These are phyloP conservation scores for Lipomyces yamadae DNA, from an alignment of 805 yeast species.

Conservation along the genomic window DNA sequence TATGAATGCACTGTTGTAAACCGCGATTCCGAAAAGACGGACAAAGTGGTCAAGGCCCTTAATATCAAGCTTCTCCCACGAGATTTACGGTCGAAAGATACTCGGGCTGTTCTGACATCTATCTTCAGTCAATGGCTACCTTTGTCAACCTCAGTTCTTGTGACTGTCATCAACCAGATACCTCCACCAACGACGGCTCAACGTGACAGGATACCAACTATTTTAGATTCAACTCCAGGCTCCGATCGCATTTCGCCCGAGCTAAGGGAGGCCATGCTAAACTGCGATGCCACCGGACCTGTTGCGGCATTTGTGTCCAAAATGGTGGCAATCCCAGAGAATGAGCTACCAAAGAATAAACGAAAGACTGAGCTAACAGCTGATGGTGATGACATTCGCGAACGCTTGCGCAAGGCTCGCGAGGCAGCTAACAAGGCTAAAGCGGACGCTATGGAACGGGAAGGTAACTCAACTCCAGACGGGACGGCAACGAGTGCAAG, in stretches of 20 bases:
- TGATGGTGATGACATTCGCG: conserved; percentile 59
- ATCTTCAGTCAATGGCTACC: conserved; percentile 96
- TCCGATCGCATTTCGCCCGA: conserved; percentile 54
- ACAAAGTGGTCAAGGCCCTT: conserved; percentile 73
- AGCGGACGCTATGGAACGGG: conserved; percentile 34
- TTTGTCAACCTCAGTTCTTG: conserved; percentile 78
- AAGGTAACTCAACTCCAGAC: conserved; percentile 40
- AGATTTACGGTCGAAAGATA: conserved; percentile 79
- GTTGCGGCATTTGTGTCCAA: conserved; percentile 83
- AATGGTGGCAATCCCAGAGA: conserved; percentile 81
- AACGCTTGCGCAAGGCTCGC: conserved; percentile 66
- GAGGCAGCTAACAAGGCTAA: conserved; percentile 67
- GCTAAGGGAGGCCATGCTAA: conserved; percentile 60
- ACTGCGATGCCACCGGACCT: conserved; percentile 72
- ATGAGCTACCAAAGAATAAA: conserved; percentile 68
- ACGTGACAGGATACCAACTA: conserved; percentile 65
- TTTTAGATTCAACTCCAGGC: conserved; percentile 65
- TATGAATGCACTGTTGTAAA: conserved; percentile 72
- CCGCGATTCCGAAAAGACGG: conserved; percentile 70
- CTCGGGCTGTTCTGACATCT: conserved; percentile 61
- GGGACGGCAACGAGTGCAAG: conserved; percentile 36
- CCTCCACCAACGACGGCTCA: conserved; percentile 88
- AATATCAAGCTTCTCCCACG: conserved; percentile 71
- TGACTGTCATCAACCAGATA: conserved; percentile 80
- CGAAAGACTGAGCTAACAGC: neutral